Evolutionary conservation across 2,329 filamentous ascomycete species (phyloP).

Genomic region (Microsporum audouinii): DNA sequence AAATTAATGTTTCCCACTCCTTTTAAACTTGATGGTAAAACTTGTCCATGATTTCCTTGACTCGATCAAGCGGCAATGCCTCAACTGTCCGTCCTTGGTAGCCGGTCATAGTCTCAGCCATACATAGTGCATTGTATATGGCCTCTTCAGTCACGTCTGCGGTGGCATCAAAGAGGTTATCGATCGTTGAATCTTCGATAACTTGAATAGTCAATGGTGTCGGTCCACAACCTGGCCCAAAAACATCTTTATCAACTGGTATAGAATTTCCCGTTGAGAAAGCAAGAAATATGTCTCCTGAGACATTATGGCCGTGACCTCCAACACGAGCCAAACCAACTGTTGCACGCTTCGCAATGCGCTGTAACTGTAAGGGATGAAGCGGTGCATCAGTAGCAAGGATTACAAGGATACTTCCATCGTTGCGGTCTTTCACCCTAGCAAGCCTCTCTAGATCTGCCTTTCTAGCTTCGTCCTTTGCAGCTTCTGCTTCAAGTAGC

Average conservation of each 20-base stretch:
- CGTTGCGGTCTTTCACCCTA: constrained; percentile 16
- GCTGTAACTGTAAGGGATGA: constrained; percentile 45
- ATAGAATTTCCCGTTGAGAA: constrained; percentile 51
- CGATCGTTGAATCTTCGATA: constrained; percentile 49
- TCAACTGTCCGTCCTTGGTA: constrained; percentile 41
- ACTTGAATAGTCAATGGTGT: constrained; percentile 35
- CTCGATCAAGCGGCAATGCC: constrained; percentile 38
- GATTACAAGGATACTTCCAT: constrained; percentile 52
- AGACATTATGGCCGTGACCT: constrained; percentile 50
- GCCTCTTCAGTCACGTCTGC: constrained; percentile 55
- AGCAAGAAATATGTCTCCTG: constrained; percentile 56
- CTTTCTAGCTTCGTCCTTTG: background rate
- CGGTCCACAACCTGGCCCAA: constrained; percentile 26
- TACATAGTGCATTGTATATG: constrained; percentile 53
- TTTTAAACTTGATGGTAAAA: constrained; percentile 15
- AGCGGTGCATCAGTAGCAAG: constrained; percentile 51
- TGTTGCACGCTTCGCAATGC: constrained; percentile 50
- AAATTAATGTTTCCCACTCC: no score
- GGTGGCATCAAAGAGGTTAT: constrained; percentile 50
- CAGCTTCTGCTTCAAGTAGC: constrained; percentile 20
- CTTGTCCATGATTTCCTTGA: constrained; percentile 39
- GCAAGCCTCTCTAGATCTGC: background rate
- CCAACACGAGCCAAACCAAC: constrained; percentile 51
- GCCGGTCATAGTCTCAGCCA: constrained; percentile 49
- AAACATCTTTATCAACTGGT: constrained; percentile 17